phyloP scores from a whole-genome alignment of 306 rosid species.

The Glycine tomentella region DNA sequence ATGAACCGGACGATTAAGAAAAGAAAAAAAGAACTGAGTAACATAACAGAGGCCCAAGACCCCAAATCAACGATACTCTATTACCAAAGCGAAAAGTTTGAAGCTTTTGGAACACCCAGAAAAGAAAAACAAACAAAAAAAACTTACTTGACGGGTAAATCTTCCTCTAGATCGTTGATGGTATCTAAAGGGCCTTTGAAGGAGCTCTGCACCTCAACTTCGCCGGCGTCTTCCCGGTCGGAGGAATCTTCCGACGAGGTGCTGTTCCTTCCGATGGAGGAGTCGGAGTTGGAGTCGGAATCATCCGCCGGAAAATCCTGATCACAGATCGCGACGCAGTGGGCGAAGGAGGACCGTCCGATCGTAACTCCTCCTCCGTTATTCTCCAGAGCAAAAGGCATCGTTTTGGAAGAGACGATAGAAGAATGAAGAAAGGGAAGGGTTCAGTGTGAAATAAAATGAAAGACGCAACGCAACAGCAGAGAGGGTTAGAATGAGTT shows the following conservation, averaged over 20 bases:
- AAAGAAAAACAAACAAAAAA: slow-evolving; percentile 9
- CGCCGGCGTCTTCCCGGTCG: slow-evolving; percentile 66
- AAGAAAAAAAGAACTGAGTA: neutral
- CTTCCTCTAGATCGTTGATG: slow-evolving; percentile 67
- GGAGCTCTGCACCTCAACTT: slow-evolving; percentile 64
- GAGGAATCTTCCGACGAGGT: slow-evolving; percentile 61
- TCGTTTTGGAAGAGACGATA: slow-evolving; percentile 33
- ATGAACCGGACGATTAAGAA: neutral
- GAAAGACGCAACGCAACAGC: slow-evolving; percentile 17
- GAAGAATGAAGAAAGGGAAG: neutral
- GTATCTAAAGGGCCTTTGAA: slow-evolving; percentile 71
- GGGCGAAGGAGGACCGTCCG: slow-evolving; percentile 55
- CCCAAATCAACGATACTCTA: neutral
- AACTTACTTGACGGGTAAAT: slow-evolving; percentile 75
- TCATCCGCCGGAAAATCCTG: slow-evolving; percentile 53
- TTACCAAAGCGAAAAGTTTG: neutral
- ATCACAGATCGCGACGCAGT: slow-evolving; percentile 60
- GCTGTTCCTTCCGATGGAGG: slow-evolving; percentile 76
- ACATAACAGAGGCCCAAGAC: neutral
- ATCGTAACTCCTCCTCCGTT: slow-evolving; percentile 43
- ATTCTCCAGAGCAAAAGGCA: slow-evolving; percentile 62
- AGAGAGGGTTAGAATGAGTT: neutral
- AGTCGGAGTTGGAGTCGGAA: slow-evolving; percentile 62
- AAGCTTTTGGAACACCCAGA: slow-evolving; percentile 25
- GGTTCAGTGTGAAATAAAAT: slow-evolving; percentile 4